Percentiles rank a stretch among this genome's conserved stretches.
Conservation (phyloP, 805 yeast species). For the Metschnikowia drakensbergensis region DNA sequence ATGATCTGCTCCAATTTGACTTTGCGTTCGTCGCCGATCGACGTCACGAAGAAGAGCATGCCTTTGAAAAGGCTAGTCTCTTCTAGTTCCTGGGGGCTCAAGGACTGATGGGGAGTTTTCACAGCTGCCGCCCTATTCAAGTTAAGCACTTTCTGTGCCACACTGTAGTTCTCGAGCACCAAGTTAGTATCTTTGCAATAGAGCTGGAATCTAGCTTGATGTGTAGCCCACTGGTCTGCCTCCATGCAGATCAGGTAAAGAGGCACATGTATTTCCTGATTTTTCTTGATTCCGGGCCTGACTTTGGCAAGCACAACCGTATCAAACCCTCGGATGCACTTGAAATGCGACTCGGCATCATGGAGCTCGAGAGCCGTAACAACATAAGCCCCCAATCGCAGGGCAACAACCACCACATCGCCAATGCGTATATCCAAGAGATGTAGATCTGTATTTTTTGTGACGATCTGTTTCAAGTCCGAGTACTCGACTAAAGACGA, state of each 20-base stretch:
- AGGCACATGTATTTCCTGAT: constrained; percentile 20
- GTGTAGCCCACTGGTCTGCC: constrained; percentile 35
- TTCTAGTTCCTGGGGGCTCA: constrained; percentile 5
- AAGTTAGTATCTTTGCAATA: constrained; percentile 20
- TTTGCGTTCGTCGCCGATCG: constrained; percentile 32
- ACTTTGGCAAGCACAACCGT: constrained; percentile 36
- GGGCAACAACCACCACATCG: constrained; percentile 43
- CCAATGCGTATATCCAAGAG: constrained; percentile 57
- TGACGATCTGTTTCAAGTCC: constrained; percentile 23
- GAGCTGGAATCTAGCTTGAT: constrained; percentile 31
- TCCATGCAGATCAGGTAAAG: constrained; percentile 39
- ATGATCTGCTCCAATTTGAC: constrained; percentile 33
- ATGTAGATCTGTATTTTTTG: constrained; percentile 37
- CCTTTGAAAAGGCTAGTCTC: constrained; percentile 11
- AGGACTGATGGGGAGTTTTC: not conserved
- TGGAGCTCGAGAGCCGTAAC: constrained; percentile 44
- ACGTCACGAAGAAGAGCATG: constrained; percentile 35
- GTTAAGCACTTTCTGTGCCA: constrained; percentile 6
- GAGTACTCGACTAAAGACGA: constrained; percentile 35
- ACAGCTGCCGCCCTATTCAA: not conserved
- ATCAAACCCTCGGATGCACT: constrained; percentile 62
- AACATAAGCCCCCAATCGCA: constrained; percentile 27
- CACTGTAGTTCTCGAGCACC: constrained; percentile 15
- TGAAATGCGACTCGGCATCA: constrained; percentile 25
- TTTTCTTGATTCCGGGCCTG: constrained; percentile 3